A percentile compares a stretch with the other conserved stretches of the same genome.
Conservation (phyloP, 2,329 filamentous ascomycete species). For the Claviceps spartinae region DNA sequence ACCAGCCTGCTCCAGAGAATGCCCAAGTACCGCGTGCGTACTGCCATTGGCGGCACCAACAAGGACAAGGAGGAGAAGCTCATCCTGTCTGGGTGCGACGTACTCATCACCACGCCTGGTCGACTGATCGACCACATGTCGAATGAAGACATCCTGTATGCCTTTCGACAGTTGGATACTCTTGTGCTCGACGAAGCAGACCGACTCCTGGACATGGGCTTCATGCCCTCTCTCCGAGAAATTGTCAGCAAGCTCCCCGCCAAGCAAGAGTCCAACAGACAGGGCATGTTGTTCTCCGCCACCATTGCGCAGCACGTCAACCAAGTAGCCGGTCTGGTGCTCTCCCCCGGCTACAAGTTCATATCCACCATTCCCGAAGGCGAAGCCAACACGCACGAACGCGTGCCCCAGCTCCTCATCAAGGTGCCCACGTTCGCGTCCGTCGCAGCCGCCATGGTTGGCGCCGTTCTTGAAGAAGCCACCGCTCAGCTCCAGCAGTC, state of each 20-base stretch:
- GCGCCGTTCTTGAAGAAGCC: slow-evolving; percentile 37
- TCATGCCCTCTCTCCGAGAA: slow-evolving; percentile 64
- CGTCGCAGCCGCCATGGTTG: slow-evolving; percentile 44
- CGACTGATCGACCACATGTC: slow-evolving; percentile 67
- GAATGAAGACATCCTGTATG: slow-evolving; percentile 54
- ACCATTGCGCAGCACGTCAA: slow-evolving; percentile 72
- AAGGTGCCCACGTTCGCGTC: slow-evolving; percentile 57
- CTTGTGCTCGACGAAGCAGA: slow-evolving; percentile 77
- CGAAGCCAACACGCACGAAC: slow-evolving; percentile 63
- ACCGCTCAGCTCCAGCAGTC: slow-evolving; percentile 17
- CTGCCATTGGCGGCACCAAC: slow-evolving; percentile 71
- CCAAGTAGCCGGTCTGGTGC: slow-evolving; percentile 54
- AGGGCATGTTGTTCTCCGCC: slow-evolving; percentile 75
- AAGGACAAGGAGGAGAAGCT: slow-evolving; percentile 58
- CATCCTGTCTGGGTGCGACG: slow-evolving; percentile 59
- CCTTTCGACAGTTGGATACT: slow-evolving; percentile 57
- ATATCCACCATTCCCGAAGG: slow-evolving; percentile 66
- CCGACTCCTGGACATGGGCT: slow-evolving; percentile 70
- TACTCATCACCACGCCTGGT: slow-evolving; percentile 70
- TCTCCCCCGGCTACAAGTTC: slow-evolving; percentile 61
- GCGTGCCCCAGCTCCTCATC: slow-evolving; percentile 61
- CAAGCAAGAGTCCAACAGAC: slow-evolving; percentile 42
- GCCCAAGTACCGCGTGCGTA: slow-evolving; percentile 59
- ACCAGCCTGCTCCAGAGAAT: slow-evolving; percentile 56
- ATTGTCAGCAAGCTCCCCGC: slow-evolving; percentile 59